Conservation (phyloP, 352 stramenopile species). For the Phytophthora agathidicida region DNA sequence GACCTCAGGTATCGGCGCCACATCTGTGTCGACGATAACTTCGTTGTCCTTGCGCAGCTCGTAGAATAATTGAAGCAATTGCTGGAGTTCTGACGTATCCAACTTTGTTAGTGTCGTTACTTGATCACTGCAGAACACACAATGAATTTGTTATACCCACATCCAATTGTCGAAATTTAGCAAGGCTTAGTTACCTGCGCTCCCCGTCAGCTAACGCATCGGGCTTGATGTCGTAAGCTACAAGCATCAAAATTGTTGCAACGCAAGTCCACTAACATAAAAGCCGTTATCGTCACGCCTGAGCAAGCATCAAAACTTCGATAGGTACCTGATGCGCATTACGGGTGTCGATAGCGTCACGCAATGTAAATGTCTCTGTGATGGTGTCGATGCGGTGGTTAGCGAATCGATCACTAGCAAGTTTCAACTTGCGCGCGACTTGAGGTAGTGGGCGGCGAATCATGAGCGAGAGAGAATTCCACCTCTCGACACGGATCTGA, state of each 20-base stretch:
- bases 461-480: constrained; percentile 73
- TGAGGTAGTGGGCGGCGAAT: constrained; percentile 56
- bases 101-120: constrained; percentile 63
- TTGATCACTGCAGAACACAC: constrained; percentile 29
- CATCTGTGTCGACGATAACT: constrained; percentile 66
- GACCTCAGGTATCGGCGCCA: constrained; percentile 30
- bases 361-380: constrained; percentile 61
- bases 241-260: constrained; percentile 66
- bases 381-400: constrained; percentile 64
- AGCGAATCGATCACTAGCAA: constrained; percentile 57
- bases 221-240: constrained; percentile 57
- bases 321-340: constrained; percentile 61
- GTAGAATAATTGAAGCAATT: constrained; percentile 77
- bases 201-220: constrained; percentile 45
- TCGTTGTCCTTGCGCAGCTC: constrained; percentile 59
- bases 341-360: constrained; percentile 67
- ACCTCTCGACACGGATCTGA: constrained; percentile 64
- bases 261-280: constrained; percentile 67
- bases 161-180: not conserved
- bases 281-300: too few species aligned
- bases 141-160: constrained; percentile 8
- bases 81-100: constrained; percentile 61
- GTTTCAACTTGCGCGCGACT: constrained; percentile 53
- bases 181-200: constrained; percentile 37
- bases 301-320: too few species aligned